Evolutionary conservation across 2,329 filamentous ascomycete genomes (phyloP).

Genomic region (Byssoonygena ceratinophila): DNA sequence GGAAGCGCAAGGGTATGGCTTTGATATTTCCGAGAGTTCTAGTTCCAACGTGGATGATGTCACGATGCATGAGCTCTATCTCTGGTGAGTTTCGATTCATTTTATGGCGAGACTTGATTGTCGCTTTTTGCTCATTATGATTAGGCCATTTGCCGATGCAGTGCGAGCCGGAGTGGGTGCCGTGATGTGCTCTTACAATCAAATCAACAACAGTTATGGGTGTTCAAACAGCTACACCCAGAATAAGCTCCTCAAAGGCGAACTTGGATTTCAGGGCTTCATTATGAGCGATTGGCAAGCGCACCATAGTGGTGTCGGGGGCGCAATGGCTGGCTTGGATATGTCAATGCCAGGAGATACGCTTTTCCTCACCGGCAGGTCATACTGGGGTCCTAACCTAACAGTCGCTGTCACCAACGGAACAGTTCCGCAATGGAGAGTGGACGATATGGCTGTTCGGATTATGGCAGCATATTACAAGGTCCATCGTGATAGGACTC

Average conservation of each 20-base stretch:
- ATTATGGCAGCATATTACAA: conserved; percentile 59
- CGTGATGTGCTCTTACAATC: conserved; percentile 65
- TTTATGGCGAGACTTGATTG: not conserved
- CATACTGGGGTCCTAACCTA: conserved; percentile 77
- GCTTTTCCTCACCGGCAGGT: conserved; percentile 58
- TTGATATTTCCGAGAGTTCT: conserved; percentile 51
- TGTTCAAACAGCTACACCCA: conserved; percentile 54
- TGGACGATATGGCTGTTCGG: conserved; percentile 86
- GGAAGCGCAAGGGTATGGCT: conserved; percentile 50
- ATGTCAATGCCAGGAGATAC: conserved; percentile 83
- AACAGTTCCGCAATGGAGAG: conserved; percentile 71
- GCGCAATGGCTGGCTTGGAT: conserved; percentile 60
- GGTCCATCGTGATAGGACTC: conserved; percentile 46
- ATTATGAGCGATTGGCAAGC: conserved; percentile 65
- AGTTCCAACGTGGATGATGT: conserved; percentile 54
- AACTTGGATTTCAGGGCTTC: conserved; percentile 67
- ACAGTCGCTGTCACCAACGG: conserved; percentile 82
- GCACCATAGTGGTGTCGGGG: conserved; percentile 59
- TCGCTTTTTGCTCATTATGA: conserved; percentile 7
- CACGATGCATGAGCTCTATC: conserved; percentile 53
- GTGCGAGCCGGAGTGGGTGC: conserved; percentile 54
- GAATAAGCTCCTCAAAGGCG: conserved; percentile 55
- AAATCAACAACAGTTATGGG: conserved; percentile 57
- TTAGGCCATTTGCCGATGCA: conserved; percentile 56
- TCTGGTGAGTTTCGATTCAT: conserved; percentile 37